These are phyloP conservation scores for Aristolochia contorta DNA, from an alignment of 164 flowering plant species.

Conservation along the genomic window DNA sequence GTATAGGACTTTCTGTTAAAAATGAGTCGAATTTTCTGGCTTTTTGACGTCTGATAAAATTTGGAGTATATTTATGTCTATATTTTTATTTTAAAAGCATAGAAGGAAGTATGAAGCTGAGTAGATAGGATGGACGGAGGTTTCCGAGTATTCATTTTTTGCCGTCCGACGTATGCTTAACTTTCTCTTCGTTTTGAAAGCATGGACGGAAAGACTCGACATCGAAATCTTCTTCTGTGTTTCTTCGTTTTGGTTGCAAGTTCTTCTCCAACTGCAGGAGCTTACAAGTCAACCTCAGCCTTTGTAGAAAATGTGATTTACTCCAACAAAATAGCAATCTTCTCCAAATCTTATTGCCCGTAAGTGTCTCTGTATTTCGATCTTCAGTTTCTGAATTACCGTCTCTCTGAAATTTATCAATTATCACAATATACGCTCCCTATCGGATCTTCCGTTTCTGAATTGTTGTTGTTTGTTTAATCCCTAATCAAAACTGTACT, in stretches of 20 bases:
- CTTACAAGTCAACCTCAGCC: slow-evolving; percentile 50
- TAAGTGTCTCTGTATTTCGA: slow-evolving; percentile 20
- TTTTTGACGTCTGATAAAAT: too few relatives aligned
- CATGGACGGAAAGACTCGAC: background rate
- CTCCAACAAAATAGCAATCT: slow-evolving; percentile 80
- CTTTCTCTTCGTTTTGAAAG: too few relatives aligned
- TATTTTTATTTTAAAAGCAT: too few relatives aligned
- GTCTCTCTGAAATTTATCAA: background rate
- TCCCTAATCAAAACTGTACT: too few relatives aligned
- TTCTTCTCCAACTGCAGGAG: background rate
- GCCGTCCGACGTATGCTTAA: too few relatives aligned
- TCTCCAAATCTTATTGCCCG: slow-evolving; percentile 99
- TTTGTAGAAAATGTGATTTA: slow-evolving; percentile 68
- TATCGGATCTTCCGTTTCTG: slow-evolving; percentile 1
- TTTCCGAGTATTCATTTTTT: too few relatives aligned
- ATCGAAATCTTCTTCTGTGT: background rate
- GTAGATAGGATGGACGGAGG: too few relatives aligned
- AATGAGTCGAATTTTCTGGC: too few relatives aligned
- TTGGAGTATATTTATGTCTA: too few relatives aligned
- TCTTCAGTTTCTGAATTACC: background rate
- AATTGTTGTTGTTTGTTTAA: background rate
- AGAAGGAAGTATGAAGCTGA: too few relatives aligned
- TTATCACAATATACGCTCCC: background rate
- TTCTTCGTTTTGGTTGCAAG: background rate
- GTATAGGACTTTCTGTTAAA: too few relatives aligned